Conservation (phyloP, 2,329 filamentous ascomycete species). For the Bipolaris victoriae region DNA sequence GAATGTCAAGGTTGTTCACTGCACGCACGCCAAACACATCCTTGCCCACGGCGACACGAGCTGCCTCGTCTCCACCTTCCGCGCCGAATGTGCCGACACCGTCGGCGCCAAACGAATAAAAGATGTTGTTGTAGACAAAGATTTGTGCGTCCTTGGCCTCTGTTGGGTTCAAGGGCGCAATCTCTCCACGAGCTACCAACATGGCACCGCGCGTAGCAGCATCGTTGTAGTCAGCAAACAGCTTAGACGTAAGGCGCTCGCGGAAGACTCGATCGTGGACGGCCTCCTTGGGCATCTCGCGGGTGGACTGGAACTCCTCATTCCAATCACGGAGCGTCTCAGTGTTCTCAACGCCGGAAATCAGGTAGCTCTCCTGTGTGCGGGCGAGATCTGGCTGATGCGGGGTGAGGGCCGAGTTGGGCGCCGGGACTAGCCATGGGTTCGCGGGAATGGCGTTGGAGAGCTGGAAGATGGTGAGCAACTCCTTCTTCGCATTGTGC, state of each 20-base stretch:
- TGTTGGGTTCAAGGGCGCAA: constrained; percentile 92
- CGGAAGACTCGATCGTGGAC: constrained; percentile 96
- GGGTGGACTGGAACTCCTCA: constrained; percentile 96
- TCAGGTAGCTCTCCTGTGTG: constrained; percentile 89
- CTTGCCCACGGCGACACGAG: constrained; percentile 93
- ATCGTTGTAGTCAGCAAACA: constrained; percentile 97
- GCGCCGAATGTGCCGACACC: constrained; percentile 96
- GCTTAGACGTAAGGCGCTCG: constrained; percentile 89
- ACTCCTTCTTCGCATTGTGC: constrained; percentile 82
- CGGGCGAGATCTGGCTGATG: constrained; percentile 86
- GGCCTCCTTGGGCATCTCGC: constrained; percentile 89
- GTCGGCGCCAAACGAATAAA: constrained; percentile 98
- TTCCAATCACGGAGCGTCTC: constrained; percentile 98
- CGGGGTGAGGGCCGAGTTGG: constrained; percentile 66
- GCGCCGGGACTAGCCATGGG: constrained; percentile 84
- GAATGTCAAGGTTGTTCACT: constrained; percentile 96
- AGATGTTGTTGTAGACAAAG: constrained; percentile 99
- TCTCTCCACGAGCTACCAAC: constrained; percentile 88
- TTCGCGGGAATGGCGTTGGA: constrained; percentile 91
- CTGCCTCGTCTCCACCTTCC: constrained; percentile 95
- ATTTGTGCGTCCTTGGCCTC: constrained; percentile 94
- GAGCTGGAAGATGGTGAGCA: constrained; percentile 91
- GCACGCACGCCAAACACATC: constrained; percentile 92
- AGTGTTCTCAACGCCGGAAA: constrained; percentile 89
- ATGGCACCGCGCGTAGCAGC: constrained; percentile 91